phyloP scores from a whole-genome alignment of 1,284 basidiomycete genomes.

The Ganoderma sp. region DNA sequence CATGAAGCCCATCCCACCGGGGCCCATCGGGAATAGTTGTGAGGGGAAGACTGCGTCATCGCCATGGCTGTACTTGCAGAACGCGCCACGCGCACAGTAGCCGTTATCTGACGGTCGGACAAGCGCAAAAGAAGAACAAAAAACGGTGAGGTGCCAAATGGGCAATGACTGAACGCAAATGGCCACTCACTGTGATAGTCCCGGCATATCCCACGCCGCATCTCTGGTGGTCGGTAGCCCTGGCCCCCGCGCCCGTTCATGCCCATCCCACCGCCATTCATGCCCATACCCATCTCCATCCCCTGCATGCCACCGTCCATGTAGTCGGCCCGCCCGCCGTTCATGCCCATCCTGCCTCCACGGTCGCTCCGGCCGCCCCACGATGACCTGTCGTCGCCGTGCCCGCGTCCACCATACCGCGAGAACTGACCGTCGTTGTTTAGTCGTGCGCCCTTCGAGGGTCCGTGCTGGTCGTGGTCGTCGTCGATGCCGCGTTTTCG shows the following conservation, averaged over 20 bases:
- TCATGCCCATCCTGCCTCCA: constrained; percentile 38
- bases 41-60: constrained; percentile 78
- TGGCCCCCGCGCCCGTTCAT: constrained; percentile 55
- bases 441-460: constrained; percentile 73
- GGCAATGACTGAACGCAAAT: not conserved
- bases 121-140: constrained; percentile 10
- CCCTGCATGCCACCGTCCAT: constrained; percentile 43
- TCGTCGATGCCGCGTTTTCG: constrained; percentile 72
- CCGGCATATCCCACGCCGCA: constrained; percentile 74
- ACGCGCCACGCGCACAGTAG: constrained; percentile 88
- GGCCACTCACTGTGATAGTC: constrained; percentile 85
- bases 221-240: constrained; percentile 68
- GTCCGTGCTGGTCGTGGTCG: constrained; percentile 63
- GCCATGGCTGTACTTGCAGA: constrained; percentile 92
- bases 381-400: constrained; percentile 38
- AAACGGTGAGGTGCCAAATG: constrained; percentile 7
- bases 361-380: constrained; percentile 49
- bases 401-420: constrained; percentile 49
- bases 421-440: constrained; percentile 66
- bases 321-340: constrained; percentile 37
- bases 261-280: constrained; percentile 43
- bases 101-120: constrained; percentile 69
- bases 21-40: constrained; percentile 64
- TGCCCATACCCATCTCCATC: constrained; percentile 43
- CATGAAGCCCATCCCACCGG: constrained; percentile 62